These are phyloP conservation scores for Agaricus blazei DNA, from an alignment of 768 basidiomycete genomes.

Conservation along the genomic window DNA sequence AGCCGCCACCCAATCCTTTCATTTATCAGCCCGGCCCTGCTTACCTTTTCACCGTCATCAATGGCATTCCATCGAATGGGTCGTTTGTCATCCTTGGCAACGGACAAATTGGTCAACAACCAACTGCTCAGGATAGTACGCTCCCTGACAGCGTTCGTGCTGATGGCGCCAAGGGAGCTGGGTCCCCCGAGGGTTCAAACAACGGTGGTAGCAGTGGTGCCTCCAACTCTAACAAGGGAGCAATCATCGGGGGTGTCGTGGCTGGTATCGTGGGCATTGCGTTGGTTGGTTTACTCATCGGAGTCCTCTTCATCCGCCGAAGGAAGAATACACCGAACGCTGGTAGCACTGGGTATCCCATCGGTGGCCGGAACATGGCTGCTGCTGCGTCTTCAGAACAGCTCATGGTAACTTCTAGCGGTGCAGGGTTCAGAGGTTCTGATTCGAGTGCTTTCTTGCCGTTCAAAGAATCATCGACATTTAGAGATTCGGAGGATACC, in stretches of 20 bases:
- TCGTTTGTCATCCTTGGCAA: conserved; percentile 73
- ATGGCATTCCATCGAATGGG: conserved; percentile 81
- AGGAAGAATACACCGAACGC: conserved; percentile 6
- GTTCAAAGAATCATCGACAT: conserved; percentile 39
- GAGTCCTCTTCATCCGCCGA: conserved; percentile 11
- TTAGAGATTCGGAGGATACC: conserved; percentile 8
- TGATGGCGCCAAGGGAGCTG: conserved; percentile 33
- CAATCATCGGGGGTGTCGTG: conserved; percentile 11
- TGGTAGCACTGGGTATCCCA: conserved; percentile 4
- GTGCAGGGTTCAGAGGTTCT: conserved; percentile 30
- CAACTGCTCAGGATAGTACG: conserved; percentile 34
- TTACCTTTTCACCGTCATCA: conserved; percentile 74
- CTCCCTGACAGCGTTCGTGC: conserved; percentile 50
- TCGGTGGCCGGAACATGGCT: conserved; percentile 22
- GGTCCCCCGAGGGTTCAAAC: background rate
- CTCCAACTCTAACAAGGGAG: background rate
- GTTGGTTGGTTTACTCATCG: conserved; percentile 11
- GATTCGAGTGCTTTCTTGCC: conserved; percentile 71
- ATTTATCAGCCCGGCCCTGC: conserved; percentile 88
- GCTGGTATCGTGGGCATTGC: conserved; percentile 12
- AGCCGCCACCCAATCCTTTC: conserved; percentile 80
- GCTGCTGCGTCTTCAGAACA: conserved; percentile 19
- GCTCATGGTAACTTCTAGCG: conserved; percentile 12
- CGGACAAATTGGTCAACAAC: conserved; percentile 70
- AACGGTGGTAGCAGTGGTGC: background rate